Evolutionary conservation across 768 basidiomycete genomes (phyloP), one percentile per base, ranked within the genome.

Genomic region (Kondoa malvinella): DNA sequence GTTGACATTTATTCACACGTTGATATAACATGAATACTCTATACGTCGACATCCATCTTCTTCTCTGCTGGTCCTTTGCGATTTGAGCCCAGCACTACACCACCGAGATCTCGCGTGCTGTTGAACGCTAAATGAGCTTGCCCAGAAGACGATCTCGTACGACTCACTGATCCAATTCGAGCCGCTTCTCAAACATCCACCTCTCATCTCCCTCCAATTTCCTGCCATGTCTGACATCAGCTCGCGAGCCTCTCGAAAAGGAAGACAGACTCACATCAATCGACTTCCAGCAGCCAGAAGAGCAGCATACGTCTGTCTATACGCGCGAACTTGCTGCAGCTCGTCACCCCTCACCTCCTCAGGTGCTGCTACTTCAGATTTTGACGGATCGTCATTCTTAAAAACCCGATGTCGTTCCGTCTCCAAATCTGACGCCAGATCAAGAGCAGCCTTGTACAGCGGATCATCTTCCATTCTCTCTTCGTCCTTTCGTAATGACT

Each of bases 281-380:
- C 33, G 27, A n/a, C 61, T 63, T 17, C 61, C 61, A 4, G 61
- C 32, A 3, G 61, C 61, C 26, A 63, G 61, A 16, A 63, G n/a
- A 31, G 61, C 61, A 32, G 61, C 61, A 33, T 29, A 32, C 3
- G 61, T 63, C 26, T 31, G 61, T 27, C 61, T 27, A 33, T 63
- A 63, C 61, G n/a, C 3, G 3, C 61, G 16, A 14, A 63, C 33
- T 33, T 63, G 61, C 27, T 63, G 3, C 26, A 63, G n/a, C 26
- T 31, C 30, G 61, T 63, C 61, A 17, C 33, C 27, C 8, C 31
- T 63, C 27, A 17, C n/a, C 15, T 30, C 31, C 17, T 31, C 15
- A 30, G 30, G 12, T 3, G 27, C 21, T 33, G 8, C 8, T 16
- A 8, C 31, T 17, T 3, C 15, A 3, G 16, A 17, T 16, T 34